Percentiles rank a stretch among this genome's conserved stretches.
Evolutionary conservation across 139 green algal genomes (phyloP).

Genomic region (Chlamydomonas schloesseri): DNA sequence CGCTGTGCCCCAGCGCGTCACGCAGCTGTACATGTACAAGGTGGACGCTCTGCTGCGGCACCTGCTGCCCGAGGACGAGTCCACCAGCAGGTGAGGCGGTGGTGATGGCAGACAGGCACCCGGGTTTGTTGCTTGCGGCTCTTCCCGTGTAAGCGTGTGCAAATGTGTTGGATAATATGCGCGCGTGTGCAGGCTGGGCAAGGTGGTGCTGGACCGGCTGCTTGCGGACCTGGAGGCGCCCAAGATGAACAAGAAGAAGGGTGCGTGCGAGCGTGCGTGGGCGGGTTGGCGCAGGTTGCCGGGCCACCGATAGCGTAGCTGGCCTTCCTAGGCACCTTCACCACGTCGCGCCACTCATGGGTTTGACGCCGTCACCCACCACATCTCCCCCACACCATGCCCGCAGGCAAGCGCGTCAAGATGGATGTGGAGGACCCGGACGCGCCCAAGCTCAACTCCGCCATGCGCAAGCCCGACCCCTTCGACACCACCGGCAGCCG

Average conservation of each 20-base stretch:
- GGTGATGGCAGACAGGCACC: no score
- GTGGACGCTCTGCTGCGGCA: constrained; percentile 57
- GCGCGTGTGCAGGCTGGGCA: constrained; percentile 1
- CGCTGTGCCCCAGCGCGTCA: background rate
- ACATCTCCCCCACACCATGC: background rate
- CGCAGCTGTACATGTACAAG: constrained; percentile 47
- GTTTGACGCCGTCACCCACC: no score
- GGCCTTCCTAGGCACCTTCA: no score
- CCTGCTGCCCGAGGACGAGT: constrained; percentile 56
- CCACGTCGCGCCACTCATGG: no score
- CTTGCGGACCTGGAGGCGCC: constrained; percentile 58
- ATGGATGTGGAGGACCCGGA: constrained; percentile 56
- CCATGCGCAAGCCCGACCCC: constrained; percentile 49
- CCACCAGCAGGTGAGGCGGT: background rate
- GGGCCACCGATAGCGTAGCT: no score
- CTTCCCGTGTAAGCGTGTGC: no score
- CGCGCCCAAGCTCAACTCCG: constrained; percentile 45
- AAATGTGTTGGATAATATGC: no score
- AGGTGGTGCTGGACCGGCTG: constrained; percentile 57
- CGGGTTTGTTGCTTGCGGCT: no score
- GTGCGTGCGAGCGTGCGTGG: no score
- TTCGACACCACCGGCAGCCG: background rate
- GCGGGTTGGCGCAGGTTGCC: no score
- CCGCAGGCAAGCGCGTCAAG: constrained; percentile 41
- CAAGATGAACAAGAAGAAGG: constrained; percentile 19